A percentile compares a stretch with the other conserved stretches of the same genome.
Evolutionary conservation across 2,329 filamentous ascomycete species (phyloP).

Genomic region (Microdochium bolleyi): DNA sequence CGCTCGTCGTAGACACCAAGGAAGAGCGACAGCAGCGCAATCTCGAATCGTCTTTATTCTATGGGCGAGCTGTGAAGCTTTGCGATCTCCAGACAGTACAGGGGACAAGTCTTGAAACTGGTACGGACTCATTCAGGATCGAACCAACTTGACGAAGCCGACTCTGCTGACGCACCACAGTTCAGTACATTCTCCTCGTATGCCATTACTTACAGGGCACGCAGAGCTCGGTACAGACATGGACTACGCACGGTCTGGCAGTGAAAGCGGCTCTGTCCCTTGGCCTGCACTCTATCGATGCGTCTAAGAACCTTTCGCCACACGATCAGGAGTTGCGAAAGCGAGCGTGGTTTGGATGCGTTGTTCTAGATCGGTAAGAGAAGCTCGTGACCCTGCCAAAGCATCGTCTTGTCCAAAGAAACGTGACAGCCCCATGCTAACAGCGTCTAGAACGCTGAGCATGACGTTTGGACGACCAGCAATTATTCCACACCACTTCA

Average conservation of each 20-base stretch:
- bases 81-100: conserved; percentile 23
- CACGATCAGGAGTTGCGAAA: conserved; percentile 29
- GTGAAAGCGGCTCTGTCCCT: conserved; percentile 33
- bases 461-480: conserved; percentile 35
- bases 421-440: background rate
- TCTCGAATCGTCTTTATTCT: conserved; percentile 25
- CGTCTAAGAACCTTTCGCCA: conserved; percentile 18
- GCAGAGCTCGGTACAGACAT: conserved; percentile 33
- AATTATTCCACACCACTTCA: conserved; percentile 28
- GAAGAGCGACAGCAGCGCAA: conserved; percentile 18
- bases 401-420: background rate
- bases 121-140: conserved; percentile 9
- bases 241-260: conserved; percentile 34
- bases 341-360: conserved; percentile 32
- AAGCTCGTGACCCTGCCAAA: conserved; percentile 1
- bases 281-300: conserved; percentile 29
- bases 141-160: background rate
- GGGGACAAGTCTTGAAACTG: conserved; percentile 25
- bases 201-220: conserved; percentile 36
- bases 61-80: conserved; percentile 21
- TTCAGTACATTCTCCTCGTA: conserved; percentile 31
- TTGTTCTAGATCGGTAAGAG: conserved; percentile 28
- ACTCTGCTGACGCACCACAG: conserved; percentile 13
- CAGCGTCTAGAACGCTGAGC: conserved; percentile 23
- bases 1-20: conserved; percentile 13